phyloP scores from a whole-genome alignment of 148 eudicot genomes.

The Chenopodium album region DNA sequence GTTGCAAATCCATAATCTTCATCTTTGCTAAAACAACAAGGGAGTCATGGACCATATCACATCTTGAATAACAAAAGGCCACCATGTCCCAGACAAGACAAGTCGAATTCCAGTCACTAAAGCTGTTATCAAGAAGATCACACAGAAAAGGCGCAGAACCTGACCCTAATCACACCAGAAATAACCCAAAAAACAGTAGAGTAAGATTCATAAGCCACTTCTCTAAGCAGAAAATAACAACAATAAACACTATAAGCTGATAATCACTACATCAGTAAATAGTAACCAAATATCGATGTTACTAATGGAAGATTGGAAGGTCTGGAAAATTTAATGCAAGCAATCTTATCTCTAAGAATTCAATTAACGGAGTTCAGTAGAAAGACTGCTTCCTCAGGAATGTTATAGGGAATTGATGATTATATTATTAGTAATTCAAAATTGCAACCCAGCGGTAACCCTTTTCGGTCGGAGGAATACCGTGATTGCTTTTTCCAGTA shows the following conservation, averaged over 20 bases:
- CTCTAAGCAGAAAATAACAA: background rate
- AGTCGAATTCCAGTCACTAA: conserved; percentile 48
- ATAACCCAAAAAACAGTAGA: conserved; percentile 27
- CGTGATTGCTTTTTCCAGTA: background rate
- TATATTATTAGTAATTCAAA: no score
- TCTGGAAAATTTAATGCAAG: background rate
- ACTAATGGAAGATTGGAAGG: background rate
- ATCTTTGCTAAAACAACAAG: conserved; percentile 65
- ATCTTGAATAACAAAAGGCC: conserved; percentile 68
- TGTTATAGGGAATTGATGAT: background rate
- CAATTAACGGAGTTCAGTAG: background rate
- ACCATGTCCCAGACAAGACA: conserved; percentile 73
- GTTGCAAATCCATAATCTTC: conserved; percentile 59
- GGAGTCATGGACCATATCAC: conserved; percentile 67
- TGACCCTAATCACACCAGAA: conserved; percentile 55
- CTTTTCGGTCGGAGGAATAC: background rate
- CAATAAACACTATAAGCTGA: background rate
- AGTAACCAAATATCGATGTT: background rate
- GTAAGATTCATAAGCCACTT: background rate
- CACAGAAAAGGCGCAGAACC: conserved; percentile 58
- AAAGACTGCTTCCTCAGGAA: background rate
- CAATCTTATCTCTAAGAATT: background rate
- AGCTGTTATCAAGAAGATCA: conserved; percentile 53
- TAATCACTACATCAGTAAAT: background rate
- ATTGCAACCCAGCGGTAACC: background rate